Percentiles rank a stretch among this genome's conserved stretches.
Conservation (phyloP, 2,329 filamentous ascomycete genomes). For the Hymenoscyphus infarciens region DNA sequence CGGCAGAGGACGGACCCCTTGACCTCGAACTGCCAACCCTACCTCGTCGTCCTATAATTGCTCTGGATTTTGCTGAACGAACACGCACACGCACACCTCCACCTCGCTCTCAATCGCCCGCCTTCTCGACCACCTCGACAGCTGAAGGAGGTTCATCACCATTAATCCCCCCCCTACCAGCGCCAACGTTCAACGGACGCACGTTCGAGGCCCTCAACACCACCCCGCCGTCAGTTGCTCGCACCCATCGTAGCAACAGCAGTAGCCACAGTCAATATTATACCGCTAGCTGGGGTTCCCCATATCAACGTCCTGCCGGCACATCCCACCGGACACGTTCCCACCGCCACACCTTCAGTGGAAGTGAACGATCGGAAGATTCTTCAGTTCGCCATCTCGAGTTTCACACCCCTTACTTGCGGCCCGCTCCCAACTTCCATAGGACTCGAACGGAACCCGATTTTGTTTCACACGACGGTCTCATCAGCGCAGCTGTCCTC, state of each 20-base stretch:
- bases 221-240: constrained; percentile 37
- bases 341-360: constrained; percentile 47
- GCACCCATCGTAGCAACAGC: constrained; percentile 19
- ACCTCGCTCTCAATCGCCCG: constrained; percentile 48
- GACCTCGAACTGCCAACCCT: constrained; percentile 7
- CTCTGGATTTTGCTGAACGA: not conserved
- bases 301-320: constrained; percentile 68
- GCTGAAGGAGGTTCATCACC: constrained; percentile 57
- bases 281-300: constrained; percentile 88
- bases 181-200: constrained; percentile 55
- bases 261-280: constrained; percentile 44
- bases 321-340: constrained; percentile 36
- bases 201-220: constrained; percentile 53
- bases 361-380: constrained; percentile 58
- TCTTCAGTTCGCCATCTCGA: constrained; percentile 59
- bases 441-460: constrained; percentile 39
- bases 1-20: constrained; percentile 53
- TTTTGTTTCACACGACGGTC: constrained; percentile 35
- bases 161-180: constrained; percentile 54
- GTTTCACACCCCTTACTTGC: constrained; percentile 60
- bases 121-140: constrained; percentile 60
- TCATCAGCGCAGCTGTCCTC: constrained; percentile 52
- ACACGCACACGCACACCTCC: constrained; percentile 14
- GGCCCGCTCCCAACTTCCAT: constrained; percentile 47
- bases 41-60: not conserved